phyloP scores from a whole-genome alignment of 257 asterid genomes.

The Fraxinus anomala region DNA sequence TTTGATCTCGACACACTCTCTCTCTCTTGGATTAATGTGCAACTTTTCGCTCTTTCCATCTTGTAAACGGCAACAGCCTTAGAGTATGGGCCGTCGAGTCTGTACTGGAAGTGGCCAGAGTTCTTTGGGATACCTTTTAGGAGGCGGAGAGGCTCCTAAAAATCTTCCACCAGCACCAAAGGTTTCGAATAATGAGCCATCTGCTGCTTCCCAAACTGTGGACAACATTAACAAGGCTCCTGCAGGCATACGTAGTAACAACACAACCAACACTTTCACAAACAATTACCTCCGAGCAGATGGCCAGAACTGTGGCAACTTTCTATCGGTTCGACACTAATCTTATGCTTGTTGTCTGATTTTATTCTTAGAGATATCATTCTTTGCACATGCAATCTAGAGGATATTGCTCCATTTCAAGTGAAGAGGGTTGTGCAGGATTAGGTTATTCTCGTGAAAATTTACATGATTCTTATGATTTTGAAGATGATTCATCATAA shows the following conservation, averaged over 20 bases:
- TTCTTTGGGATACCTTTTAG: slow-evolving; percentile 80
- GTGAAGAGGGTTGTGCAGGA: background rate
- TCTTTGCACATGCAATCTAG: background rate
- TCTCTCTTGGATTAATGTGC: background rate
- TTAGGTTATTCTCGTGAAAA: background rate
- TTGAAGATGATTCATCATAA: background rate
- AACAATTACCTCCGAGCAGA: slow-evolving; percentile 71
- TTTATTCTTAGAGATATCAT: background rate
- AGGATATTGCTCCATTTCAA: background rate
- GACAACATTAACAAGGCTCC: slow-evolving; percentile 45
- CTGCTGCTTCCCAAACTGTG: slow-evolving; percentile 32
- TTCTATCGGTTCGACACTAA: slow-evolving; percentile 47
- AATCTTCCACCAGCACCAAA: slow-evolving; percentile 36
- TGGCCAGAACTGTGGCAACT: slow-evolving; percentile 85
- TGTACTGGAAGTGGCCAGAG: slow-evolving; percentile 88
- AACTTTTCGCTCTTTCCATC: background rate
- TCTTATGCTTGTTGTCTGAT: background rate
- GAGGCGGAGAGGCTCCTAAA: slow-evolving; percentile 50
- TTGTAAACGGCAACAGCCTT: background rate
- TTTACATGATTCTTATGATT: background rate
- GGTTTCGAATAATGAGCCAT: slow-evolving; percentile 32
- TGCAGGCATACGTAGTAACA: slow-evolving; percentile 39
- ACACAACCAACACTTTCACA: slow-evolving; percentile 14
- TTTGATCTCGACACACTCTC: too few species aligned
- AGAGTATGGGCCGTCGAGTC: slow-evolving; percentile 70